Base-by-base conservation (phyloP, 257 asterid species). In the Thymus quinquecostatus region DNA sequence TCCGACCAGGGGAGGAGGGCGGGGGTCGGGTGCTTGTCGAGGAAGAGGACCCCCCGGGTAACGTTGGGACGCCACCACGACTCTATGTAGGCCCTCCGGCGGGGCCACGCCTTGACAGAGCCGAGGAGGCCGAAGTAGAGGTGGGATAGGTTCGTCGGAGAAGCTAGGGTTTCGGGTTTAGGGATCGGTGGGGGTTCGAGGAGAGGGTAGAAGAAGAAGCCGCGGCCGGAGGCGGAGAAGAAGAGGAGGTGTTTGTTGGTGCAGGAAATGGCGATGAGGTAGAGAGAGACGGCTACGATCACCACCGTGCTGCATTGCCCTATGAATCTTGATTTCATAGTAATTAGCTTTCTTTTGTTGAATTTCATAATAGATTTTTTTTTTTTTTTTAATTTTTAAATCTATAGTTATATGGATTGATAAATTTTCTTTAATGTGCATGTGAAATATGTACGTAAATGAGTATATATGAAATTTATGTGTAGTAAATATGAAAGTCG, bases 41-140 rank as follows among this genome's bases (percentile, higher is more conserved):
- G 84, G 21, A 76, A 75, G 1, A 88, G 62, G 14, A 72, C 80
- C 0, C 97, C 97, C 0, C 82, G 51, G 0, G 92, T 88, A 0
- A 49, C 38, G 33, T 87, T 84, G 1, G 92, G 88, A 1, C 89
- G 60, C 96, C 97, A 91, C 97, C 96, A 89, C 2, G 97, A 81
- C 61, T 89, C 86, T 0, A 83, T 70, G 68, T 87, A 87, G 0
- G 78, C 40, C 61, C 76, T 83, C 12, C 97, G 69, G 12, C 71
- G 64, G 6, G 72, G 84, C 87, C 87, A 82, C 1, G 85, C 88
- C 3, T 68, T 60, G 32, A 75, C 86, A 0, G 93, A 90, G 1
- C 91, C 96, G 3, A 86, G 10, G 3, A 90, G 64, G 2, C 93
- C 93, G 70, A 90, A 88, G 0, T 81, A 75, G 6, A 90, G 70